A percentile compares a stretch with the other conserved stretches of the same genome.
These are phyloP conservation scores for Epichloe uncinata DNA, from an alignment of 2,329 filamentous ascomycete genomes.

Conservation along the genomic window DNA sequence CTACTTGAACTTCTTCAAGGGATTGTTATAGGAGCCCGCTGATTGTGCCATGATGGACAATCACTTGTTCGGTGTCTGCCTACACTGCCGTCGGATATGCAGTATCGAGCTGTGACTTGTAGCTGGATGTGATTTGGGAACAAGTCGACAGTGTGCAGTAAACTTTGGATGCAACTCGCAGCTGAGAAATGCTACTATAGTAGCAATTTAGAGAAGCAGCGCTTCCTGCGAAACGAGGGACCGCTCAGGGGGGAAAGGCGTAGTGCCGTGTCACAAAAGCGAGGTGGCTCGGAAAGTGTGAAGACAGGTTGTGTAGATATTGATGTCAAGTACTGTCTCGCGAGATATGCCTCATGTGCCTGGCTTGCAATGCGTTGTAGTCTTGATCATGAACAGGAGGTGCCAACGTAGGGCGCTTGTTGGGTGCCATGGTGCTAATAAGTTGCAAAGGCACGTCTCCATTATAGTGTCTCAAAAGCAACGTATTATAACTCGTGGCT, in stretches of 20 bases:
- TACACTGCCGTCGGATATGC: not conserved
- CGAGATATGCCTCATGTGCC: too few species aligned
- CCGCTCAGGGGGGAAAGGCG: not conserved
- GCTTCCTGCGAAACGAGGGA: not conserved
- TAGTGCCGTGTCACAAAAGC: not conserved
- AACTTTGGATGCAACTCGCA: not conserved
- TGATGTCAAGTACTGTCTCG: too few species aligned
- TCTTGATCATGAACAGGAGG: too few species aligned
- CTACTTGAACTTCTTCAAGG: constrained; percentile 99
- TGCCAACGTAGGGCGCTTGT: too few species aligned
- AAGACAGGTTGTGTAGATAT: too few species aligned
- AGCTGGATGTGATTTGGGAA: not conserved
- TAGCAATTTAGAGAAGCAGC: not conserved
- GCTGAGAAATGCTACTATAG: not conserved
- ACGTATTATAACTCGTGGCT: not conserved
- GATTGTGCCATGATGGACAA: constrained; percentile 58
- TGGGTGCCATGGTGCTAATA: too few species aligned
- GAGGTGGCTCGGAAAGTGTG: too few species aligned
- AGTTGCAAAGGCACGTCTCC: too few species aligned
- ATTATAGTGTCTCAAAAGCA: not conserved
- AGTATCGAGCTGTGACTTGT: not conserved
- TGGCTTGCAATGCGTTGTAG: too few species aligned
- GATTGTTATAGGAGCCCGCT: constrained; percentile 90
- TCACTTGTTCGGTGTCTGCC: not conserved
- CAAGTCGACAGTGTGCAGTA: not conserved